These are phyloP conservation scores for Rhizopus microsporus DNA, from an alignment of 371 early-diverging fungal species.

Conservation along the genomic window DNA sequence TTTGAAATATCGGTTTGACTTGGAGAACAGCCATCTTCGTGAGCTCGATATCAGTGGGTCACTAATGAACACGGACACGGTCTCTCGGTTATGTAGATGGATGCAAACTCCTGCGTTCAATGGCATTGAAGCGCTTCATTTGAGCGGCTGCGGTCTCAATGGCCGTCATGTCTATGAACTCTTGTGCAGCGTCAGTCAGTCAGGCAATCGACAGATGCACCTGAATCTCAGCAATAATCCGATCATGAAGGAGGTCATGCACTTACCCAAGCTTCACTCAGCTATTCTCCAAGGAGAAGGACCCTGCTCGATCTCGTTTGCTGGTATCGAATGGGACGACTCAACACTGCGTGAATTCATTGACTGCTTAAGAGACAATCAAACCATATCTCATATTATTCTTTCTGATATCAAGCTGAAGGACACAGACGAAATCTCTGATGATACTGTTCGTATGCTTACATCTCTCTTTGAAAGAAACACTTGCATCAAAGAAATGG, in stretches of 20 bases:
- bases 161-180: constrained; percentile 35
- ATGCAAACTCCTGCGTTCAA: constrained; percentile 34
- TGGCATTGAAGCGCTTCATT: constrained; percentile 22
- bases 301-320: constrained; percentile 36
- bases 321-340: constrained; percentile 46
- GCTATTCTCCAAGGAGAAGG: constrained; percentile 40
- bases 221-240: constrained; percentile 37
- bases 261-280: constrained; percentile 39
- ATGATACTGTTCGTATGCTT: constrained; percentile 37
- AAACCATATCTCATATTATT: constrained; percentile 23
- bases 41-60: constrained; percentile 29
- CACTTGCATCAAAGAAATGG: constrained; percentile 22
- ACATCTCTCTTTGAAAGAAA: constrained; percentile 44
- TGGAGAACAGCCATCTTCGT: constrained; percentile 17
- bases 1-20: constrained; percentile 12
- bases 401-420: constrained; percentile 31
- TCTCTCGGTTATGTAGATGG: constrained; percentile 30
- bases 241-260: constrained; percentile 35
- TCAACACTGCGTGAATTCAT: constrained; percentile 39
- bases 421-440: constrained; percentile 24
- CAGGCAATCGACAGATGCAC: constrained; percentile 33
- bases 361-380: constrained; percentile 40
- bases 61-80: constrained; percentile 10
- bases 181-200: constrained; percentile 29
- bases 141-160: constrained; percentile 32